Evolutionary conservation across 768 basidiomycete genomes (phyloP).

Genomic region (Mycena rebaudengoi): DNA sequence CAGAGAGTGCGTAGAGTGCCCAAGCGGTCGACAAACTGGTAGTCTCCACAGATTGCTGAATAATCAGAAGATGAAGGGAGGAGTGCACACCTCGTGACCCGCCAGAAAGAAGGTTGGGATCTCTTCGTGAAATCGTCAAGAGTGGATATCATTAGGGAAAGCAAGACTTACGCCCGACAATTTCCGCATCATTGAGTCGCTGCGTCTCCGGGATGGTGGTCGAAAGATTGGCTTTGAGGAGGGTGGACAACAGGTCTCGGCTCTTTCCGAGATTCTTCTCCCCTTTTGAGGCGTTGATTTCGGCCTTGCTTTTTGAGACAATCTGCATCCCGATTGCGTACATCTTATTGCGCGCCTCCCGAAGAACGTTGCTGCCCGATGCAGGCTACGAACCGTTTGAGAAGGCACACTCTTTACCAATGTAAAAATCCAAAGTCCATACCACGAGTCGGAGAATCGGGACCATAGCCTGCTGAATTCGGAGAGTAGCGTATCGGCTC

Average conservation of each 20-base stretch:
- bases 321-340: conserved; percentile 50
- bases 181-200: conserved; percentile 56
- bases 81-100: conserved; percentile 35
- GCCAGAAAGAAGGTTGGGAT: conserved; percentile 53
- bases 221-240: conserved; percentile 61
- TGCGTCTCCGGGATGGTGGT: conserved; percentile 52
- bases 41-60: not conserved
- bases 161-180: conserved; percentile 44
- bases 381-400: too few species aligned
- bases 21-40: conserved; percentile 36
- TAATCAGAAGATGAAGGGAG: not conserved
- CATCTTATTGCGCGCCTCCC: conserved; percentile 42
- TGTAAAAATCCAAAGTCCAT: too few species aligned
- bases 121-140: conserved; percentile 31
- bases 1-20: conserved; percentile 51
- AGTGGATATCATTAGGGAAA: conserved; percentile 24
- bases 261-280: conserved; percentile 34
- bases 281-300: conserved; percentile 27
- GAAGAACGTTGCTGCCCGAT: too few species aligned
- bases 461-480: not conserved
- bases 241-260: conserved; percentile 55
- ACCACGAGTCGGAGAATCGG: not conserved
- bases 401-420: too few species aligned
- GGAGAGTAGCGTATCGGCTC: not conserved
- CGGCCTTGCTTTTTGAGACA: conserved; percentile 47